These are phyloP conservation scores for Colletotrichum horii DNA, from an alignment of 2,329 filamentous ascomycete genomes.

Conservation along the genomic window DNA sequence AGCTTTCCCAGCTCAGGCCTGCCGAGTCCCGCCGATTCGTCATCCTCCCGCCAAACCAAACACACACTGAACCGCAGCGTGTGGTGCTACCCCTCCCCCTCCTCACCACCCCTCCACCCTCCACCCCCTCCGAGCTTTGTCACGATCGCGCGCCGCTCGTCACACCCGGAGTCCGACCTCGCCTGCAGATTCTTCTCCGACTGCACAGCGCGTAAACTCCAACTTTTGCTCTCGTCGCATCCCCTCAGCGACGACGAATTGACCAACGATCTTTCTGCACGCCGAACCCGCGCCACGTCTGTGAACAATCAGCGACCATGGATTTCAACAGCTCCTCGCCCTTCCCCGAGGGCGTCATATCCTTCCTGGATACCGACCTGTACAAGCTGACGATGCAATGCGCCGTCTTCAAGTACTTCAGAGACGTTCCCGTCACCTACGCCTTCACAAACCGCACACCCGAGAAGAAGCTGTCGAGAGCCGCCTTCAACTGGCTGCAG, in stretches of 20 bases:
- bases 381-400: constrained; percentile 99
- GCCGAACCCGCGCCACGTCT: not conserved
- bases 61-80: not conserved
- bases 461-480: constrained; percentile 86
- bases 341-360: constrained; percentile 78
- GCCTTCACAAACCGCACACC: constrained; percentile 95
- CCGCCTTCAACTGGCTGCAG: constrained; percentile 84
- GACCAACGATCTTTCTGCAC: not conserved
- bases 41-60: not conserved
- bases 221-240: not conserved
- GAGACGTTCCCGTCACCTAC: constrained; percentile 82
- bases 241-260: not conserved
- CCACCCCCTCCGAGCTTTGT: constrained; percentile 12
- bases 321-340: constrained; percentile 71
- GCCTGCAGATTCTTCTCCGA: constrained; percentile 8
- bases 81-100: constrained; percentile 2
- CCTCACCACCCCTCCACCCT: not conserved
- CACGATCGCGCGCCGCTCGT: constrained; percentile 12
- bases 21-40: constrained; percentile 12
- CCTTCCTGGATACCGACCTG: constrained; percentile 81
- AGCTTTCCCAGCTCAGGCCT: not conserved
- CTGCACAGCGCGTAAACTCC: not conserved
- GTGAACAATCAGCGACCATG: constrained; percentile 43
- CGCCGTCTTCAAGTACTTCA: constrained; percentile 91
- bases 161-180: not conserved